Percentiles rank a stretch among this genome's conserved stretches.
Conservation (phyloP, 2,329 filamentous ascomycete species). For the Verruconis gallopava region DNA sequence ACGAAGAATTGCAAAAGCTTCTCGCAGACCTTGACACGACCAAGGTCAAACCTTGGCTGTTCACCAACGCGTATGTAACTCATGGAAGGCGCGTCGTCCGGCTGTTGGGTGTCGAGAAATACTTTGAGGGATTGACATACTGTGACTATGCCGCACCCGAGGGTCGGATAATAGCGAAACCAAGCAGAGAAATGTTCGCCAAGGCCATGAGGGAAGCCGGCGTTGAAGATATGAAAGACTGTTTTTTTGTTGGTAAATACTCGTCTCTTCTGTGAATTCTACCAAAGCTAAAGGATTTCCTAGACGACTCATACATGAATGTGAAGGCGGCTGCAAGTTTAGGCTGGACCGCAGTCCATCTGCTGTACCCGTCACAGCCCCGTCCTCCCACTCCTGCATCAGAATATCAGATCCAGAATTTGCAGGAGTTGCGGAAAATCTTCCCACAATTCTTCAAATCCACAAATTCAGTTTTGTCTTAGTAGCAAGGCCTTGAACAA, state of each 20-base stretch:
- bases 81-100: slow-evolving; percentile 74
- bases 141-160: slow-evolving; percentile 97
- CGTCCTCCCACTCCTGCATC: slow-evolving; percentile 52
- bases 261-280: not conserved
- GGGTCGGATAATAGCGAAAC: slow-evolving; percentile 79
- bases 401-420: slow-evolving; percentile 59
- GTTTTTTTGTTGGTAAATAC: slow-evolving; percentile 80
- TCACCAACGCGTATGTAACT: slow-evolving; percentile 90
- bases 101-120: slow-evolving; percentile 68
- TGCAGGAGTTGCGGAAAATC: slow-evolving; percentile 60
- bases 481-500: no score
- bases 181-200: slow-evolving; percentile 65
- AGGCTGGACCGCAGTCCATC: slow-evolving; percentile 77
- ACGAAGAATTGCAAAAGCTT: slow-evolving; percentile 59
- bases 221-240: slow-evolving; percentile 52
- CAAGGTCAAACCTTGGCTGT: slow-evolving; percentile 83
- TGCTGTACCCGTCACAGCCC: slow-evolving; percentile 63
- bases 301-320: slow-evolving; percentile 80
- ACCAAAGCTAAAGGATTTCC: not conserved
- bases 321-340: slow-evolving; percentile 62
- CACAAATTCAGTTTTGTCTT: not conserved
- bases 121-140: slow-evolving; percentile 90
- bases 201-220: slow-evolving; percentile 84
- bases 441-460: slow-evolving; percentile 79
- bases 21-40: slow-evolving; percentile 69